phyloP scores from a whole-genome alignment of 108 stramenopile genomes.

The Cyclotella kingstonii region DNA sequence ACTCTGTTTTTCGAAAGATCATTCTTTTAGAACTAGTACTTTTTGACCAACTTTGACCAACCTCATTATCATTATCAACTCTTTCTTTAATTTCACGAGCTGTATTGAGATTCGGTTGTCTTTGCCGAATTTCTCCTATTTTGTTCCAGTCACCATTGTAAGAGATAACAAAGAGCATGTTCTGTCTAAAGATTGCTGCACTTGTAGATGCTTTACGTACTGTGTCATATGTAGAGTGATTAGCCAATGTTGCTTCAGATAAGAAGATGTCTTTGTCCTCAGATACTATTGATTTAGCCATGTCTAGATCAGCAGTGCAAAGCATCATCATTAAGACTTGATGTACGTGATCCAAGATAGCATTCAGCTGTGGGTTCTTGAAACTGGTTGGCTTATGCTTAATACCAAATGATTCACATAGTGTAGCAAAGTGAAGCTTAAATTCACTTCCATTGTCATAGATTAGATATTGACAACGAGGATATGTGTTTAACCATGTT shows the following conservation, averaged over 20 bases:
- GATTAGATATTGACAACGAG: slow-evolving; percentile 18
- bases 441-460: slow-evolving; percentile 24
- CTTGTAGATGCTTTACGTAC: not conserved
- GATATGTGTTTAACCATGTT: slow-evolving; percentile 38
- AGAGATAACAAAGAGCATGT: not conserved
- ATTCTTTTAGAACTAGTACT: not conserved
- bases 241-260: not conserved
- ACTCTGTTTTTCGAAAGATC: not conserved
- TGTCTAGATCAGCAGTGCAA: not conserved
- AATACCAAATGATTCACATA: slow-evolving; percentile 16
- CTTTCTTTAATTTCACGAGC: not conserved
- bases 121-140: not conserved
- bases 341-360: not conserved
- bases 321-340: not conserved
- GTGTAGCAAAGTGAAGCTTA: slow-evolving; percentile 17
- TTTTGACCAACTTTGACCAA: no score
- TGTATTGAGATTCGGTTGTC: not conserved
- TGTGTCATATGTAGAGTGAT: not conserved
- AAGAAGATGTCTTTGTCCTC: not conserved
- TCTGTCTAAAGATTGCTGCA: not conserved
- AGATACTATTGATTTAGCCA: not conserved
- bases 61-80: not conserved
- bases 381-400: not conserved
- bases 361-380: not conserved
- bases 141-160: not conserved